These are phyloP conservation scores for Flaveria brownii DNA, from an alignment of 129 eudicot genomes.

Conservation along the genomic window DNA sequence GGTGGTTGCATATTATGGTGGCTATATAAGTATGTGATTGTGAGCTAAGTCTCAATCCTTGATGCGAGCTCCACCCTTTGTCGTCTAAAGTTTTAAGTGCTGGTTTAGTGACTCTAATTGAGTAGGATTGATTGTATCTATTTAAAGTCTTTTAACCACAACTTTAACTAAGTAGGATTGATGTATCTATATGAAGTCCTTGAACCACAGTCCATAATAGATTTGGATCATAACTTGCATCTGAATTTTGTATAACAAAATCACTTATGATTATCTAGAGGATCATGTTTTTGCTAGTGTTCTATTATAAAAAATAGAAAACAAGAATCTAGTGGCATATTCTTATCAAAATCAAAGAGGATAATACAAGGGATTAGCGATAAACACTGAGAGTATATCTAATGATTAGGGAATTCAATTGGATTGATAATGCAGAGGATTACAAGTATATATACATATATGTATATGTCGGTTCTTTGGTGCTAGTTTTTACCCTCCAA, in stretches of 20 bases:
- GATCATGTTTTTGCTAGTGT: too few relatives aligned
- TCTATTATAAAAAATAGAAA: too few relatives aligned
- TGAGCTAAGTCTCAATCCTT: neutral
- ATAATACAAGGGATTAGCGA: too few relatives aligned
- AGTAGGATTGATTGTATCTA: neutral
- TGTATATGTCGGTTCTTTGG: too few relatives aligned
- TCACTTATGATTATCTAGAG: neutral
- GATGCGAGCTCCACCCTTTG: neutral
- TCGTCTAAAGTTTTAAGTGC: neutral
- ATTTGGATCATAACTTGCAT: slow-evolving; percentile 18
- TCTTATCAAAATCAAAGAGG: too few relatives aligned
- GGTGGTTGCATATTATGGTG: neutral
- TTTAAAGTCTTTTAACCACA: slow-evolving; percentile 14
- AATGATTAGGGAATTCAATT: too few relatives aligned
- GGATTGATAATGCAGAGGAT: too few relatives aligned
- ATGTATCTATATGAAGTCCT: slow-evolving; percentile 9
- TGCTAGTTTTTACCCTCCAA: too few relatives aligned
- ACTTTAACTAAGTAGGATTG: neutral
- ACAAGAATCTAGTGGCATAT: too few relatives aligned
- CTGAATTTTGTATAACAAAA: slow-evolving; percentile 8
- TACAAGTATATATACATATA: too few relatives aligned
- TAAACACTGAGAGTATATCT: too few relatives aligned
- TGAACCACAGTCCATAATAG: slow-evolving; percentile 6
- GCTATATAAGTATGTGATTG: neutral
- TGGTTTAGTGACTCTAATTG: neutral